Evolutionary conservation across 306 rosid genomes (phyloP), one percentile per base, ranked within the genome.

Genomic region (Psophocarpus tetragonolobus): DNA sequence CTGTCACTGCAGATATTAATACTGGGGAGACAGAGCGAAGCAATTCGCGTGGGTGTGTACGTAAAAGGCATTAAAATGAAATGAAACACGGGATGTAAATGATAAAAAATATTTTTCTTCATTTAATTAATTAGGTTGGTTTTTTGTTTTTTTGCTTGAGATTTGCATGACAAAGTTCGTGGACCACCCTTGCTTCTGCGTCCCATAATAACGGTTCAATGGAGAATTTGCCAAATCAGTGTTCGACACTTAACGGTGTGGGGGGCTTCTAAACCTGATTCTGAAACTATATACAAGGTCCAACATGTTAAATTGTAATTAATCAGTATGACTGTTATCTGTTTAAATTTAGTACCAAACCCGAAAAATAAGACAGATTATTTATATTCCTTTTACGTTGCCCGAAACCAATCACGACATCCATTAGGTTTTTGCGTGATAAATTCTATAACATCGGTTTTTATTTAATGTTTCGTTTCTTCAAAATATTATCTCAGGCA

Each of bases 121-220:
- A 35, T 33, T 65, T 21, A 73, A 51, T 61, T 53, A 41, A 50
- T 42, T 30, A 14, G 10, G 54, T 42, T 12, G 11, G 3, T 41
- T 51, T 58, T 26, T 36, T 29, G 35, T 32, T 29, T 60, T 45
- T 47, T 29, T 64, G 64, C 17, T 67, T 47, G 58, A 82, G 86
- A 82, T 79, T 76, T 74, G 71, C 82, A 74, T 82, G 79, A 78
- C 75, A 74, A 63, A 60, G 51, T 84, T 75, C 65, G 24, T 68
- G 81, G 84, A 72, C 36, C 57, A 61, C 70, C 84, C 82, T 65
- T 56, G 23, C 65, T 78, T 83, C 38, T 72, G 56, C 60, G 21
- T 77, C 71, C 86, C 86, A 75, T 54, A 76, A 85, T 76, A 87
- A 87, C 84, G 84, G 87, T 68, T 82, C 78, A 35, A 38, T 29